Conservation (phyloP, 2,329 filamentous ascomycete genomes). For the Epichloe glyceriae region DNA sequence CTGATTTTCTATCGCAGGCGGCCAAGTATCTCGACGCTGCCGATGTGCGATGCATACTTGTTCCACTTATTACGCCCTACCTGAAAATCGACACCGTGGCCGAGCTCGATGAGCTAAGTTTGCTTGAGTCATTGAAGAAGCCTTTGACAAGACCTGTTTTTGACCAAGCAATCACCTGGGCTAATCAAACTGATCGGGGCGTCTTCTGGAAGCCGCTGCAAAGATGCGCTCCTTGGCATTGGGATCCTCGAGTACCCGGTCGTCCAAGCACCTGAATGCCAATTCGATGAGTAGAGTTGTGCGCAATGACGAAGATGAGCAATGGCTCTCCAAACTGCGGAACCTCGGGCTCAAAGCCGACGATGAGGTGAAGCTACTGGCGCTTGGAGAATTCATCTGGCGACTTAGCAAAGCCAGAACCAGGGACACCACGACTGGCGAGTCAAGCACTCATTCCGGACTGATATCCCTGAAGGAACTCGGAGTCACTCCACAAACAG, state of each 20-base stretch:
- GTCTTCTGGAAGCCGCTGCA: slow-evolving; percentile 75
- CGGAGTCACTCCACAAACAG: slow-evolving; percentile 70
- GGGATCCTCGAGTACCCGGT: slow-evolving; percentile 42
- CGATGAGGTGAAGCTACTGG: slow-evolving; percentile 81
- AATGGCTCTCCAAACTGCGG: slow-evolving; percentile 75
- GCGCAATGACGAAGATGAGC: slow-evolving; percentile 85
- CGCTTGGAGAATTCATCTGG: slow-evolving; percentile 84
- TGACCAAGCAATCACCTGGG: slow-evolving; percentile 80
- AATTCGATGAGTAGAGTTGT: slow-evolving; percentile 49
- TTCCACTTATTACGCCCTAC: slow-evolving; percentile 70
- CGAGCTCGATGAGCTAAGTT: slow-evolving; percentile 54
- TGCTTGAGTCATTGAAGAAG: slow-evolving; percentile 73
- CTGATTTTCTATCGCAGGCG: slow-evolving; percentile 68
- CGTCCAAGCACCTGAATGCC: slow-evolving; percentile 41
- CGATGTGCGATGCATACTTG: slow-evolving; percentile 70
- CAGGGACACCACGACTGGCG: slow-evolving; percentile 30
- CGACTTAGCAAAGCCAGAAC: slow-evolving; percentile 61
- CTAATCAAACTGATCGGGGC: slow-evolving; percentile 64
- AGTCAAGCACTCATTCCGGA: slow-evolving; percentile 20
- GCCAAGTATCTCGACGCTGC: slow-evolving; percentile 64
- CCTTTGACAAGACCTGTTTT: slow-evolving; percentile 69
- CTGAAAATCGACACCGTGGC: slow-evolving; percentile 58
- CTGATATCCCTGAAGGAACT: slow-evolving; percentile 63
- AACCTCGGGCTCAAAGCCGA: slow-evolving; percentile 72
- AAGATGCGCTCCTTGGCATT: slow-evolving; percentile 51